phyloP scores from a whole-genome alignment of 257 asterid species.

The Buddleja alternifolia region DNA sequence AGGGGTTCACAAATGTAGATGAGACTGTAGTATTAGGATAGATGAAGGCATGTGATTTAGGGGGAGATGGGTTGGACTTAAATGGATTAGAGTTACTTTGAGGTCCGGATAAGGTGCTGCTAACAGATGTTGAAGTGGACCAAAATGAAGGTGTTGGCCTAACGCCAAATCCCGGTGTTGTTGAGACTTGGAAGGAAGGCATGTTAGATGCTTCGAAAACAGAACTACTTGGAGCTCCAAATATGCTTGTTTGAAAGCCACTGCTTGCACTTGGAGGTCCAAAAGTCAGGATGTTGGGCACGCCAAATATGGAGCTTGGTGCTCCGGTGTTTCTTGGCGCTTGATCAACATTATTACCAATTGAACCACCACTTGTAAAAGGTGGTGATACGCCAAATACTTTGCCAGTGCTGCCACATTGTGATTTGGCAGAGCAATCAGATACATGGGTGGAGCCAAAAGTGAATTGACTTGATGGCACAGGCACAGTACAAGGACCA shows the following conservation, averaged over 20 bases:
- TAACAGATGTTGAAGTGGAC: background rate
- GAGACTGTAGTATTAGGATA: conserved; percentile 17
- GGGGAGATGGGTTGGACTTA: too few relatives aligned
- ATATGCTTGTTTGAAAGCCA: background rate
- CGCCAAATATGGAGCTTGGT: conserved; percentile 13
- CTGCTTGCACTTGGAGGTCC: background rate
- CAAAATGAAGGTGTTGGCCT: conserved; percentile 4
- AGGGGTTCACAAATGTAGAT: conserved; percentile 10
- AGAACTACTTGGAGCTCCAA: background rate
- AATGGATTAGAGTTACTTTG: background rate
- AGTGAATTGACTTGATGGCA: background rate
- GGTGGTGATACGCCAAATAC: background rate
- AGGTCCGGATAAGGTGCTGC: background rate
- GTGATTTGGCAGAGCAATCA: background rate
- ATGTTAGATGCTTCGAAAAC: background rate
- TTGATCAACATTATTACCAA: background rate
- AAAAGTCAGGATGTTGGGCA: background rate
- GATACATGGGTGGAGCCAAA: background rate
- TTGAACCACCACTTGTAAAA: background rate
- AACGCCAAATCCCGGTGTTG: conserved; percentile 10
- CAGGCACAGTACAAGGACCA: background rate
- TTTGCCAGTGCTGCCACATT: background rate
- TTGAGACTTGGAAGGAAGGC: background rate
- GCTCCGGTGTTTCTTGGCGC: background rate
- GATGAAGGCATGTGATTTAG: conserved; percentile 1